A percentile compares a stretch with the other conserved stretches of the same genome.
Evolutionary conservation across 352 stramenopile genomes (phyloP).

Genomic region (Thalassiosira exigua): DNA sequence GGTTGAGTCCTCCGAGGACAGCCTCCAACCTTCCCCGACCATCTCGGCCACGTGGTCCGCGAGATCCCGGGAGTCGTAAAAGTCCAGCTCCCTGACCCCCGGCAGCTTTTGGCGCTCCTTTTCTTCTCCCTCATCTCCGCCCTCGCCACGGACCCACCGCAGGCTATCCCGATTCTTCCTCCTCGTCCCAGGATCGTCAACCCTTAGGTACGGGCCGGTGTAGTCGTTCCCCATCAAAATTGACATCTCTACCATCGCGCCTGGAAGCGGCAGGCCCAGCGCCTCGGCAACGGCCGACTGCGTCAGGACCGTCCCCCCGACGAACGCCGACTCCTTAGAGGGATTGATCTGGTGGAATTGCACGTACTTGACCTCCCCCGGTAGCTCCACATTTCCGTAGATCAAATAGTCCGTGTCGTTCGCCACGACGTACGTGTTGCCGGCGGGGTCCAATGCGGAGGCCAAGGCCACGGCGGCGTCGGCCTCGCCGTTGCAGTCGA

Average conservation of each 20-base stretch:
- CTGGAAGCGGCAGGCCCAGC: slow-evolving; percentile 45
- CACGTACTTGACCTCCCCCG: slow-evolving; percentile 52
- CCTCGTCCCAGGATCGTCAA: slow-evolving; percentile 24
- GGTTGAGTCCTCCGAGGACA: slow-evolving; percentile 28
- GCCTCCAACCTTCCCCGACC: slow-evolving; percentile 26
- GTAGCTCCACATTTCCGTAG: slow-evolving; percentile 35
- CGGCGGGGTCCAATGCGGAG: slow-evolving; percentile 29
- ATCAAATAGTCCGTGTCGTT: slow-evolving; percentile 74
- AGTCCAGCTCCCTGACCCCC: slow-evolving; percentile 19
- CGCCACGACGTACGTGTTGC: slow-evolving; percentile 52
- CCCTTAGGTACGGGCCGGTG: slow-evolving; percentile 47
- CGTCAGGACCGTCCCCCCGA: slow-evolving; percentile 30
- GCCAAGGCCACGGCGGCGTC: slow-evolving; percentile 59
- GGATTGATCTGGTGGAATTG: slow-evolving; percentile 54
- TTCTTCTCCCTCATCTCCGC: neutral
- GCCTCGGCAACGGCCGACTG: slow-evolving; percentile 29
- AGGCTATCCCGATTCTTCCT: slow-evolving; percentile 42
- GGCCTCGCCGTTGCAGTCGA: slow-evolving; percentile 66
- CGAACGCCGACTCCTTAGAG: neutral
- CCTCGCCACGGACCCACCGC: slow-evolving; percentile 19
- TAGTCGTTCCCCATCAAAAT: slow-evolving; percentile 76
- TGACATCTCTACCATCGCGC: slow-evolving; percentile 60
- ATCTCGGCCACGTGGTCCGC: slow-evolving; percentile 32
- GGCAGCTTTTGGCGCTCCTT: slow-evolving; percentile 11
- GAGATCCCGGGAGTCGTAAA: slow-evolving; percentile 16